Base-by-base conservation (phyloP, 257 asterid species). In the Ocimum tenuiflorum region DNA sequence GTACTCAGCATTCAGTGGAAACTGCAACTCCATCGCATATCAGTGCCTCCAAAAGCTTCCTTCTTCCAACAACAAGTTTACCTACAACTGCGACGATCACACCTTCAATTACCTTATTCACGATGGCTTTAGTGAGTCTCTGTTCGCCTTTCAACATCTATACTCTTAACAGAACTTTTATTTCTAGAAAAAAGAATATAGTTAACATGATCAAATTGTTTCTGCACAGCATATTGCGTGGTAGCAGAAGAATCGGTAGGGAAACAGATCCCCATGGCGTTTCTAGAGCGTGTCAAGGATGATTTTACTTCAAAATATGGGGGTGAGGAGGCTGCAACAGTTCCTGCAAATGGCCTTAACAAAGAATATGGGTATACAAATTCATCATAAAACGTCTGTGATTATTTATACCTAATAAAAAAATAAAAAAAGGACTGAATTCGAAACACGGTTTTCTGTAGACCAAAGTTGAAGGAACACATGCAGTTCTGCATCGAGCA, bases 1-100 rank as follows among this genome's bases (percentile, higher is more conserved):
- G 31, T 55, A 54, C 61, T 27, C 68, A 3, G 79, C 47, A 12
- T 47, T 55, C 41, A 24, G 50, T 4, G 79, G 79, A 48, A 74
- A 74, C 65, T 68, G 68, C 63, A 63, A 19, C 35, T 52, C 63
- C 39, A 55, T 74, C 39, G 79, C 79, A 5, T 68, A 24, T 52
- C 75, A 74, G 60, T 74, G 75, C 74, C 79, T 74, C 62, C 71
- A 62, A 15, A 74, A 74, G 58, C 75, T 74, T 22, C 79, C 79
- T 48, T 65, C 79, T n/a, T 66, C 77, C 22, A 59, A 59, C 64
- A 73, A 51, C 65, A 73, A 43, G 52, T 27, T 27, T 27, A 27
- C 31, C 31, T 27, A 27, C 31, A 27, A 27, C 31, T 27, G 31
- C 31, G 31, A 27, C 4, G 31, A 27, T 27, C 31, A 27, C 31